Base-by-base conservation (phyloP, 139 green algal genomes). In the Deuterostichococcus epilithicus region DNA sequence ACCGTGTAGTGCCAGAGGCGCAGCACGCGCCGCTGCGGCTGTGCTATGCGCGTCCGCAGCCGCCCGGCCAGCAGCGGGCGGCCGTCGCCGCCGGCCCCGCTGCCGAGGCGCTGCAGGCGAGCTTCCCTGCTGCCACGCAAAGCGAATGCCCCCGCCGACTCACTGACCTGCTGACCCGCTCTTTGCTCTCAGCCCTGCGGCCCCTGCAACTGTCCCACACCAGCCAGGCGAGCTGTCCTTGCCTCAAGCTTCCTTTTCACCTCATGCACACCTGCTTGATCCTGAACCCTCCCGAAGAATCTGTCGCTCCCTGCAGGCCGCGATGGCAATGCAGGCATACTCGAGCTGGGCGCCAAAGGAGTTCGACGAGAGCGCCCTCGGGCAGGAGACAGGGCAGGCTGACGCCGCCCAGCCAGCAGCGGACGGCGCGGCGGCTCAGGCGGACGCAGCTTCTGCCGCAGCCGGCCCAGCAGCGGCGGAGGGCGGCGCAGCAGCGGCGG, bases 261-360 rank as follows among this genome's bases (percentile, higher is more conserved):
- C 10, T 36, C 73, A 68, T 22, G n/a, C 59, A 13, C 34, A 70
- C 36, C 22, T 70, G 72, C 67, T 30, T n/a, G n/a, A n/a, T n/a
- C n/a, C n/a, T n/a, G n/a, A n/a, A n/a, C n/a, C n/a, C n/a, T n/a
- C n/a, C n/a, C n/a, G n/a, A n/a, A n/a, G n/a, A n/a, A n/a, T n/a
- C n/a, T n/a, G n/a, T n/a, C n/a, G 30, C 20, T 38, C 38, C 35
- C 65, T 34, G 52, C 47, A 68, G 58, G 66, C 74, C 26, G 59
- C 70, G 25, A 75, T 82, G 70, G 78, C 82, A 5, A 84, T 84
- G 82, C 76, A 78, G 1, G 68, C 70, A 36, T 85, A 87, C 78
- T 68, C 77, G 0, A 69, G 68, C 25, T 91, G 86, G 86, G 79
- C 81, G 59, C 86, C 86, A 0, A 83, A 86, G 36, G 80, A 87